Conservation (phyloP, 225 moss, liverwort and hornwort species). For the Lunularia cruciata region DNA sequence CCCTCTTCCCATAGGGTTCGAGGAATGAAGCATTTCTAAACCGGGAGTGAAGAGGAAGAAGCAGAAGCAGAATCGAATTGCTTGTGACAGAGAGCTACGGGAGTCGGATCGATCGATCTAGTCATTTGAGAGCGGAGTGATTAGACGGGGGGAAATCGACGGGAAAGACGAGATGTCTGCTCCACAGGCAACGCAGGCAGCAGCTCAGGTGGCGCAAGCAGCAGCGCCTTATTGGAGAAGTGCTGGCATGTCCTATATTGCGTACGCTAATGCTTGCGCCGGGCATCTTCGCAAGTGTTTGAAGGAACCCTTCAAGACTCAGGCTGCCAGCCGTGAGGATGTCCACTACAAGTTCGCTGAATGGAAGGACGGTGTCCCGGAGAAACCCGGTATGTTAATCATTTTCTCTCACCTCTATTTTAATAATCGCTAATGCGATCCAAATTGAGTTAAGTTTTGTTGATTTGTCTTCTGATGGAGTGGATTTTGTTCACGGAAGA, state of each 20-base stretch:
- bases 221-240: constrained; percentile 68
- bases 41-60: too few relatives aligned
- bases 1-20: too few relatives aligned
- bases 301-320: constrained; percentile 79
- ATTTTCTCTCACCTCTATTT: not conserved
- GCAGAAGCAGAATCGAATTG: too few relatives aligned
- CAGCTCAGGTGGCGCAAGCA: constrained; percentile 22
- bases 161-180: constrained; percentile 43
- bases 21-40: too few relatives aligned
- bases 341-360: constrained; percentile 63
- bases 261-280: constrained; percentile 58
- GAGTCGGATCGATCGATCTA: too few relatives aligned
- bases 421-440: too few relatives aligned
- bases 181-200: constrained; percentile 44
- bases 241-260: constrained; percentile 68
- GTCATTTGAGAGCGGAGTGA: too few relatives aligned
- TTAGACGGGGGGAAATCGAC: not conserved
- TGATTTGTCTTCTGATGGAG: not conserved
- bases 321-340: constrained; percentile 53
- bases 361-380: constrained; percentile 49
- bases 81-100: too few relatives aligned
- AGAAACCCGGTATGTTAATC: constrained; percentile 32
- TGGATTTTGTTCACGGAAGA: not conserved
- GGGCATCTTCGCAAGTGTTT: constrained; percentile 65
- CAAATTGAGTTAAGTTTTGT: not conserved